These are phyloP conservation scores for Diaporthe longicolla DNA, from an alignment of 2,329 filamentous ascomycete genomes.

Conservation along the genomic window DNA sequence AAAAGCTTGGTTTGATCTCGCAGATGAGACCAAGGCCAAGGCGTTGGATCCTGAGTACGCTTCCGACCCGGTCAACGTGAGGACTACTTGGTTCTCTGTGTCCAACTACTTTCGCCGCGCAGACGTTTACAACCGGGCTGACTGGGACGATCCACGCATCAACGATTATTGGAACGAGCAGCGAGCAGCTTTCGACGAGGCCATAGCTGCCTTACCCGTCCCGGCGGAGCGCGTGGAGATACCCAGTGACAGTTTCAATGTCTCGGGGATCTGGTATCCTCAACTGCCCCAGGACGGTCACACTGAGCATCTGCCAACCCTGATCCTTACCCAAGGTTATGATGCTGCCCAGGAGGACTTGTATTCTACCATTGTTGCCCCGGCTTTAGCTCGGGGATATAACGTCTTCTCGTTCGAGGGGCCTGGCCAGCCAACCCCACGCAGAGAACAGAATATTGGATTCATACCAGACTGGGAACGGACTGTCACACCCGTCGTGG, in stretches of 20 bases:
- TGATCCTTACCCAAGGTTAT: constrained; percentile 47
- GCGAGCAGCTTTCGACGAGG: constrained; percentile 55
- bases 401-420: constrained; percentile 63
- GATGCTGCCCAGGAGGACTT: constrained; percentile 56
- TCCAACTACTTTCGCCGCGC: constrained; percentile 59
- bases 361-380: constrained; percentile 50
- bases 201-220: constrained; percentile 52
- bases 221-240: constrained; percentile 54
- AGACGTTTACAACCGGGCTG: constrained; percentile 58
- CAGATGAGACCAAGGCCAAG: constrained; percentile 11
- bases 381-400: constrained; percentile 55
- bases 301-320: background rate
- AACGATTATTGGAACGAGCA: constrained; percentile 55
- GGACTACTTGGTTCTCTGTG: constrained; percentile 52
- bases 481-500: constrained; percentile 57
- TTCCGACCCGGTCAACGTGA: constrained; percentile 10
- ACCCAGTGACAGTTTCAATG: constrained; percentile 46
- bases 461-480: constrained; percentile 61
- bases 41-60: constrained; percentile 12
- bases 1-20: constrained; percentile 6
- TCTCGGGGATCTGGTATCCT: constrained; percentile 39
- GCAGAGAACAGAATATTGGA: constrained; percentile 56
- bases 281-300: background rate
- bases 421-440: constrained; percentile 59
- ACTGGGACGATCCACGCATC: constrained; percentile 58